Percentiles rank a stretch among this genome's conserved stretches.
Evolutionary conservation across 495 filamentous ascomycete genomes (phyloP).

Genomic region (Xylaria telfairii): DNA sequence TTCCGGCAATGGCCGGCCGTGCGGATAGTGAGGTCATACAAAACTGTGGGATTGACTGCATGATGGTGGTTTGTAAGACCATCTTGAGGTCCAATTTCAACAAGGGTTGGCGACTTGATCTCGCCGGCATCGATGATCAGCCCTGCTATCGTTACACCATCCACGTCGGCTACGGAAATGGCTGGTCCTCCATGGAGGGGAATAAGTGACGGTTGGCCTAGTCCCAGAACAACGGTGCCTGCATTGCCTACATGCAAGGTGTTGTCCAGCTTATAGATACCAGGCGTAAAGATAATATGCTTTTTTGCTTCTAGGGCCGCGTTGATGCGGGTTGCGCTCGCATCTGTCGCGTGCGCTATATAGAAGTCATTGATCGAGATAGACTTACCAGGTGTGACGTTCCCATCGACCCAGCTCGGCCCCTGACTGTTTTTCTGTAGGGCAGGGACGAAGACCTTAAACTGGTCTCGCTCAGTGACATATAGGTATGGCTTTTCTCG

Average conservation of each 20-base stretch:
- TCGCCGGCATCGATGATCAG: slow-evolving; percentile 39
- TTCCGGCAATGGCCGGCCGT: slow-evolving; percentile 37
- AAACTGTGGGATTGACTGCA: slow-evolving; percentile 35
- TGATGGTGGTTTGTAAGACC: slow-evolving; percentile 32
- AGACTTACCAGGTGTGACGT: slow-evolving; percentile 32
- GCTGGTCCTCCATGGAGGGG: slow-evolving; percentile 31
- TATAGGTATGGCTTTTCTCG: slow-evolving; percentile 42
- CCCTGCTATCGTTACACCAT: slow-evolving; percentile 40
- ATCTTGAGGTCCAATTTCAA: slow-evolving; percentile 35
- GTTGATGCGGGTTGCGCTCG: slow-evolving; percentile 34
- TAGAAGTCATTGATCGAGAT: slow-evolving; percentile 36
- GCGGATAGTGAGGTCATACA: slow-evolving; percentile 40
- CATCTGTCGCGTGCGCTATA: slow-evolving; percentile 31
- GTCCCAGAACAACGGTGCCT: slow-evolving; percentile 34
- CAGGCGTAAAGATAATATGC: slow-evolving; percentile 40
- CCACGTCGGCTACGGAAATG: slow-evolving; percentile 35
- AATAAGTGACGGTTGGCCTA: slow-evolving; percentile 39
- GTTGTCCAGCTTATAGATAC: slow-evolving; percentile 36
- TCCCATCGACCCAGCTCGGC: slow-evolving; percentile 34
- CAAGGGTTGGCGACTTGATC: slow-evolving; percentile 30
- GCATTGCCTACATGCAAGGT: slow-evolving; percentile 30
- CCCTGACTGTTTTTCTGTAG: slow-evolving; percentile 34
- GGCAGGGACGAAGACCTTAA: slow-evolving; percentile 37
- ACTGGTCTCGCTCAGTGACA: slow-evolving; percentile 29
- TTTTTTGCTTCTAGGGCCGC: slow-evolving; percentile 31